phyloP scores from a whole-genome alignment of 192 early-diverging fungal genomes.

The Backusella psychrophila region DNA sequence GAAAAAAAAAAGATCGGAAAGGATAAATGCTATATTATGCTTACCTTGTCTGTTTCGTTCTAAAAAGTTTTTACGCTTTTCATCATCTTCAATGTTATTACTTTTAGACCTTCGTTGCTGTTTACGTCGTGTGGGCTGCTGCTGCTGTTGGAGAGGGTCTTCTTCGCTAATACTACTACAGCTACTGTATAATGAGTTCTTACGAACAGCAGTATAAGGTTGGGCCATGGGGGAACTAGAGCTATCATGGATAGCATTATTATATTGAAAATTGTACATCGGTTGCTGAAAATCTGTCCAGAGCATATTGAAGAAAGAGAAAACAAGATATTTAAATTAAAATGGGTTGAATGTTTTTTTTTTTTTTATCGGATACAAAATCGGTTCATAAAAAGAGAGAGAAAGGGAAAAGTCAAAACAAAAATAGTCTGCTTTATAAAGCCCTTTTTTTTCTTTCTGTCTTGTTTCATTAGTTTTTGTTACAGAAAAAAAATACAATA shows the following conservation, averaged over 20 bases:
- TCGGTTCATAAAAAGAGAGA: not conserved
- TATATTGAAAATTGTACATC: not conserved
- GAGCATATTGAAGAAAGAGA: not conserved
- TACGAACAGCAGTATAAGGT: not conserved
- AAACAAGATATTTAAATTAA: not conserved
- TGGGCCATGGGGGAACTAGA: not conserved
- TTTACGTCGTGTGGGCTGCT: not conserved
- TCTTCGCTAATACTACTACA: not conserved
- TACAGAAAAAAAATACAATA: not conserved
- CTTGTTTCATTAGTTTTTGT: not conserved
- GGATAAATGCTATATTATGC: not conserved
- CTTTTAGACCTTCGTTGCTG: not conserved
- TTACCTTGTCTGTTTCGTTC: conserved; percentile 86
- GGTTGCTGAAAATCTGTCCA: conserved; percentile 5
- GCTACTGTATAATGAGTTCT: not conserved
- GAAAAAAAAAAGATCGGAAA: not conserved
- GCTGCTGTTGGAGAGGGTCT: not conserved
- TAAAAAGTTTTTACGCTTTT: conserved; percentile 78
- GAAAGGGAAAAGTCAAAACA: not conserved
- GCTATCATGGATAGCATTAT: not conserved
- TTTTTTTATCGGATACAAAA: not conserved
- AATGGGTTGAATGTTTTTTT: not conserved
- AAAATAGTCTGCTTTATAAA: not conserved
- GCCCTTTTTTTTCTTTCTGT: not conserved
- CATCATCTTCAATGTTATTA: conserved; percentile 44